Conservation (phyloP, 805 yeast species). For the Starmerella sp. region DNA sequence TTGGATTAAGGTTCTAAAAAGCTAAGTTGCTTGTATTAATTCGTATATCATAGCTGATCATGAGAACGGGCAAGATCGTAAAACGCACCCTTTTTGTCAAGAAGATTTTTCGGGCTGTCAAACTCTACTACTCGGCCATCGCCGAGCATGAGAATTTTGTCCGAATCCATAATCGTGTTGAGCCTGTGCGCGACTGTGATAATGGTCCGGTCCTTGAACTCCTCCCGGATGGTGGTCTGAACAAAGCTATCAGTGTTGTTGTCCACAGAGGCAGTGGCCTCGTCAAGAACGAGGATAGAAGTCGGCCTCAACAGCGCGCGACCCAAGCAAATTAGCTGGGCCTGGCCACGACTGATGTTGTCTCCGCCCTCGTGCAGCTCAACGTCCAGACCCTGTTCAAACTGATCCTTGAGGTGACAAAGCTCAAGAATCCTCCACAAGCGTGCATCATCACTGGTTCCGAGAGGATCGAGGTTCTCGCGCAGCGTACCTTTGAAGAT, state of each 20-base stretch:
- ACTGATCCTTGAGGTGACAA: conserved; percentile 41
- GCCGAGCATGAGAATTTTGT: conserved; percentile 50
- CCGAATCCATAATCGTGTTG: conserved; percentile 54
- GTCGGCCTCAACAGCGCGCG: conserved; percentile 61
- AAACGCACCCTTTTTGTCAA: conserved; percentile 38
- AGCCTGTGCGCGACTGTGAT: conserved; percentile 74
- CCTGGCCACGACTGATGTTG: conserved; percentile 71
- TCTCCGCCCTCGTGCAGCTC: conserved; percentile 57
- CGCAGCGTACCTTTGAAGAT: conserved; percentile 56
- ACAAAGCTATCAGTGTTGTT: conserved; percentile 66
- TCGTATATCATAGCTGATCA: not conserved
- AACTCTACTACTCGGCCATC: conserved; percentile 43
- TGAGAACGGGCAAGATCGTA: conserved; percentile 1
- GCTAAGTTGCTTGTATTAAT: not conserved
- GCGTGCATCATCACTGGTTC: conserved; percentile 39
- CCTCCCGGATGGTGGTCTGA: conserved; percentile 54
- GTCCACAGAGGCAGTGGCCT: conserved; percentile 57
- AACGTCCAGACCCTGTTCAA: conserved; percentile 37
- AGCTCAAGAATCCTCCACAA: conserved; percentile 51
- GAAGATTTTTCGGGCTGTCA: conserved; percentile 50
- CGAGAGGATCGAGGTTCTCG: conserved; percentile 57
- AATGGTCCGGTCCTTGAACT: conserved; percentile 57
- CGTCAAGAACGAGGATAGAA: conserved; percentile 59
- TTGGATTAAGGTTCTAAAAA: too few species aligned
- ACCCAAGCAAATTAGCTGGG: conserved; percentile 68